Conservation (phyloP, 768 basidiomycete genomes). For the Exidia glandulosa region DNA sequence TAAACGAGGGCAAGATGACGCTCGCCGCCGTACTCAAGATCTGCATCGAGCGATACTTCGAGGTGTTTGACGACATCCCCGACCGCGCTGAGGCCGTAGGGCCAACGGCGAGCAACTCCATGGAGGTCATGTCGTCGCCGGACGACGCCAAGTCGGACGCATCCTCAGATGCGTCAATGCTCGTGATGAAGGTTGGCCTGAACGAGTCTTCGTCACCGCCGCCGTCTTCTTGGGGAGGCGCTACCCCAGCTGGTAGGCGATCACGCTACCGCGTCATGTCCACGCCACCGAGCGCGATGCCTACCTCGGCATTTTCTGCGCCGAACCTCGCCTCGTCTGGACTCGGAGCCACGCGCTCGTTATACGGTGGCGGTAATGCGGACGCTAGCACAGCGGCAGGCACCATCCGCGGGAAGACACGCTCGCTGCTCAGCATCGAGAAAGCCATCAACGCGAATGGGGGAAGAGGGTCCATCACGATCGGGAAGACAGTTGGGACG, state of each 20-base stretch:
- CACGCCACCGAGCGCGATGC: slow-evolving; percentile 5
- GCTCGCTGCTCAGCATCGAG: slow-evolving; percentile 61
- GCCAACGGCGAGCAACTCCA: not conserved
- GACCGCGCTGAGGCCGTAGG: slow-evolving; percentile 52
- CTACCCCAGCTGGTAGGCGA: slow-evolving; percentile 52
- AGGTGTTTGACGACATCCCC: slow-evolving; percentile 71
- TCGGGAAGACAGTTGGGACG: slow-evolving; percentile 34
- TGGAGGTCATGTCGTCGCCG: not conserved
- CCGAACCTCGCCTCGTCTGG: slow-evolving; percentile 3
- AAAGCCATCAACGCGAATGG: slow-evolving; percentile 18
- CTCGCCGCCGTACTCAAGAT: slow-evolving; percentile 61
- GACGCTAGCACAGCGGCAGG: slow-evolving; percentile 23
- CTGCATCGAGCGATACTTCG: slow-evolving; percentile 75
- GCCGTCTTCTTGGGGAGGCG: slow-evolving; percentile 30
- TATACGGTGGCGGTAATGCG: slow-evolving; percentile 12
- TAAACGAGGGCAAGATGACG: slow-evolving; percentile 43
- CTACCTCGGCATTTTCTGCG: not conserved
- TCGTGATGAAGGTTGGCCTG: not conserved
- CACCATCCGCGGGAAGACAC: slow-evolving; percentile 29
- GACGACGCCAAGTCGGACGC: not conserved
- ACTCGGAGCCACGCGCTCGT: slow-evolving; percentile 21
- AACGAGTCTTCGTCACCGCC: slow-evolving; percentile 5
- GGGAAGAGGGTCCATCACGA: slow-evolving; percentile 5
- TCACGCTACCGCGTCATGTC: not conserved
- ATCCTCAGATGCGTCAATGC: not conserved